Evolutionary conservation across 495 filamentous ascomycete genomes (phyloP).

Genomic region (Xylaria telfairii): DNA sequence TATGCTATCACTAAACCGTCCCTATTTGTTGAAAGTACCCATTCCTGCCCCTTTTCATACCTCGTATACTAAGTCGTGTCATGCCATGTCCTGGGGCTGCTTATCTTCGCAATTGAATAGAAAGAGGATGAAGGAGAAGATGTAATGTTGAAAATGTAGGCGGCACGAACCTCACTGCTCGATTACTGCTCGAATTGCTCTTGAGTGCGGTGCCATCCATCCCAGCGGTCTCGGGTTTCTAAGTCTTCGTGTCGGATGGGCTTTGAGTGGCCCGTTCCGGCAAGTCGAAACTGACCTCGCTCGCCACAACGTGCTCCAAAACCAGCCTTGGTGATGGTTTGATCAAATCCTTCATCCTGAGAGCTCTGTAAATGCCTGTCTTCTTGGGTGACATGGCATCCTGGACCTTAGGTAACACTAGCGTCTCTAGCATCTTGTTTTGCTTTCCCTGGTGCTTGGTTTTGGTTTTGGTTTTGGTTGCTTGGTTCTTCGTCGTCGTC

Average conservation of each 20-base stretch:
- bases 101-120: background rate
- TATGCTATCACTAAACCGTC: slow-evolving; percentile 1
- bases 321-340: slow-evolving; percentile 23
- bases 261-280: background rate
- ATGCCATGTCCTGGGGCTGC: background rate
- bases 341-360: slow-evolving; percentile 16
- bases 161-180: slow-evolving; percentile 12
- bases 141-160: too few species aligned
- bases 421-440: background rate
- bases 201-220: background rate
- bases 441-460: slow-evolving; percentile 9
- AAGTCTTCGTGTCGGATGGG: background rate
- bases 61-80: background rate
- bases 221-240: background rate
- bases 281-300: background rate
- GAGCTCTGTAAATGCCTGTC: slow-evolving; percentile 1
- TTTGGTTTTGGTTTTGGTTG: background rate
- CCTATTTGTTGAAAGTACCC: background rate
- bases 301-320: slow-evolving; percentile 7
- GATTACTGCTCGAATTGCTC: background rate
- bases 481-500: background rate
- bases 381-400: slow-evolving; percentile 24
- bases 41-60: background rate
- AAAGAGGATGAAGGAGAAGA: too few species aligned
- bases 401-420: slow-evolving; percentile 16